Evolutionary conservation across 306 rosid genomes (phyloP), one percentile per base, ranked within the genome.

Genomic region (Dalbergia cultrata): DNA sequence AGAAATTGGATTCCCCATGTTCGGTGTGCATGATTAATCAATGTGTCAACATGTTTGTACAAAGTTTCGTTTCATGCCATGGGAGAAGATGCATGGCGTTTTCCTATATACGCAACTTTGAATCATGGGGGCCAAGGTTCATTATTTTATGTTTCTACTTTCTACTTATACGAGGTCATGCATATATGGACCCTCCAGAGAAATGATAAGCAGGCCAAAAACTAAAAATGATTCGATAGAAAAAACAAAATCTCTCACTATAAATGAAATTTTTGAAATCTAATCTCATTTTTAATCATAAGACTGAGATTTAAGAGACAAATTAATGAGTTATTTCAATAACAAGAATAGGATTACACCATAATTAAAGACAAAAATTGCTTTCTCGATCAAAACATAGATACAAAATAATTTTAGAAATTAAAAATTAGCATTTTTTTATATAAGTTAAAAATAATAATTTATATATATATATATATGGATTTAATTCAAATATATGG

Each of bases 131-230:
- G 21, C 50, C 52, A 50, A 12, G 21, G 17, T 66, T 72, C 71
- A 44, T 75, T 56, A 59, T 80, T 47, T 80, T 17, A 22, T 66
- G 70, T 58, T 82, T 62, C 82, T 63, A 33, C 45, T 70, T 82
- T 82, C 16, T 63, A 34, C 44, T 21, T 72, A 16, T 35, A 10
- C 72, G 83, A 83, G 71, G 71, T 77, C 83, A 72, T 65, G 58
- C 34, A 57, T 19, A 45, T 14, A 56, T 62, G 70, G 60, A 70
- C 53, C 82, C 60, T 65, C 12, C 0, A 13, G 34, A 21, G 65
- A 83, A 83, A 67, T 17, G 35, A 49, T 13, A n/a, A 2, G 3
- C n/a, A 21, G 1, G 13, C 57, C 39, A 22, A 58, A 54, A 65
- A 34, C 21, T 11, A 9, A 13, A 34, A 58, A 65, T 17, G 2